Evolutionary conservation across 2,329 filamentous ascomycete species (phyloP), one percentile per base, ranked within the genome.

Genomic region (Cryphonectria carpinicola): DNA sequence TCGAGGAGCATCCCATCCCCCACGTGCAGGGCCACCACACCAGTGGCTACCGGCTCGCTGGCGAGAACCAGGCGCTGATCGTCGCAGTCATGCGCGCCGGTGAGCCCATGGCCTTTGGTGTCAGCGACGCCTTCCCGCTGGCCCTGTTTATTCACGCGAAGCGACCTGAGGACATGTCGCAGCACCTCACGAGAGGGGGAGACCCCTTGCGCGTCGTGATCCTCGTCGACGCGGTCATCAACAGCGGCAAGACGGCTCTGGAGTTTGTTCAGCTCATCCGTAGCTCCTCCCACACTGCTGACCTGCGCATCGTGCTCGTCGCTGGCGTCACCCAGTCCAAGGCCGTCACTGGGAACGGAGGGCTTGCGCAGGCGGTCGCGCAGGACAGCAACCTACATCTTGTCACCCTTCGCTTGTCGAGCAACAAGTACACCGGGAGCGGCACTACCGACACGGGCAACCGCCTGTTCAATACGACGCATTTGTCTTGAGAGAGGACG

Each of bases 1-100:
- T 88, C 0, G 86, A 90, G 70, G 73, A 81, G 14, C 83, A 81
- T 74, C 2, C 70, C 0, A 87, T 89, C n/a, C 70, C 73, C 0
- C 86, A 90, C 72, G 87, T 90, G 0, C 85, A 88, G 70, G 85
- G 83, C 5, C 72, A 82, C 46, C 7, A 73, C 1, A 83, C 80
- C 0, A 76, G 32, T 0, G 88, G 88, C 0, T 80, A 85, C 74
- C 82, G 79, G 11, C 79, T 91, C 1, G 69, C 61, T 0, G 35
- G 84, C 68, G 88, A 91, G 75, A 7, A 78, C 1, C 66, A 79
- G 19, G 90, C 87, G 0, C 70, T 82, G 0, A 89, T 92, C 62
- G 79, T 90, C 0, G 81, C 88, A 0, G 73, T 91, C 22, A 90
- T 91, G 88, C 86, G 88, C 14, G 87, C 86, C 3, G 88, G 88